Conservation (phyloP, 306 rosid genomes). For the Castanospermum australe region DNA sequence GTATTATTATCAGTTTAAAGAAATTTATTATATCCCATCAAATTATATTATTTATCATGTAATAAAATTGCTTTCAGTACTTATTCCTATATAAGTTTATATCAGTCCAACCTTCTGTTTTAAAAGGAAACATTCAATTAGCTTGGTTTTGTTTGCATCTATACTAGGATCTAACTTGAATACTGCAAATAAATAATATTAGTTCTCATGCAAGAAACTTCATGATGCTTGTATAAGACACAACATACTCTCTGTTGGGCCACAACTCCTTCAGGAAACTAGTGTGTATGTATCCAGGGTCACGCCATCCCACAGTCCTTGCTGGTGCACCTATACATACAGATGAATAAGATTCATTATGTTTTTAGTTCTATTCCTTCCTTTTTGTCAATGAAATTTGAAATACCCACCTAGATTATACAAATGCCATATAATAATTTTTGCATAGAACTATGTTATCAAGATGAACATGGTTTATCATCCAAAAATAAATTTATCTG, state of each 20-base stretch:
- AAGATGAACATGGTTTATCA: conserved; percentile 14
- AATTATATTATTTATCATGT: conserved; percentile 1
- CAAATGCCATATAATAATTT: neutral
- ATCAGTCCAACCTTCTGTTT: neutral
- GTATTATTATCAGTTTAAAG: neutral
- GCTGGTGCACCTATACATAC: conserved; percentile 79
- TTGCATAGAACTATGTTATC: neutral
- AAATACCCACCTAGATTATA: neutral
- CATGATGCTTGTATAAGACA: conserved; percentile 10
- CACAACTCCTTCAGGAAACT: conserved; percentile 81
- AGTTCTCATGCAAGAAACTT: conserved; percentile 16
- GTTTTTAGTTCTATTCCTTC: neutral
- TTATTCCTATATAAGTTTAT: conserved; percentile 5
- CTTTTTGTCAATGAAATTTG: neutral
- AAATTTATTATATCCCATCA: neutral
- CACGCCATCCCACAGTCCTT: conserved; percentile 93
- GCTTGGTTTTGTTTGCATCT: neutral
- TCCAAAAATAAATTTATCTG: neutral
- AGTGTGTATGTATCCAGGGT: conserved; percentile 89
- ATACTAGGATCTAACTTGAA: neutral
- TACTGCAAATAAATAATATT: neutral
- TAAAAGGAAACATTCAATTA: neutral
- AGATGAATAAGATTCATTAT: conserved; percentile 7
- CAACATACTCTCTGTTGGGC: conserved; percentile 72
- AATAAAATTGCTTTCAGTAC: conserved; percentile 1